A percentile compares a stretch with the other conserved stretches of the same genome.
These are phyloP conservation scores for Wickerhamiella vanderwaltii DNA, from an alignment of 805 yeast species.

Conservation along the genomic window DNA sequence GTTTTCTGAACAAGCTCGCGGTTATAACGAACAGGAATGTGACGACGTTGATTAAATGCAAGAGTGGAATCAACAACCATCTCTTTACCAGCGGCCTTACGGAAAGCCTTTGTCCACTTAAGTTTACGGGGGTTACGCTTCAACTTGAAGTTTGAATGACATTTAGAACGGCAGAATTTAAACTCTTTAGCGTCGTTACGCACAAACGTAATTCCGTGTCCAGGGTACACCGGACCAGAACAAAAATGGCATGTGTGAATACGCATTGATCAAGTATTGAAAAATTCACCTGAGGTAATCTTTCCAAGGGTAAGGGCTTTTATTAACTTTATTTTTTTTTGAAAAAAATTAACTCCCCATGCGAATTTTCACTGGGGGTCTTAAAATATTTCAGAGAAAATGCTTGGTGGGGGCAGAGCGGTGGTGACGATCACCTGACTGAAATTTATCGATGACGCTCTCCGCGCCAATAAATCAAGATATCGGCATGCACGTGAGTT, in stretches of 20 bases:
- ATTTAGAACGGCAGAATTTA: constrained; percentile 93
- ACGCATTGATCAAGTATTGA: constrained; percentile 24
- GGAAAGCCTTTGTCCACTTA: constrained; percentile 97
- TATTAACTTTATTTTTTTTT: no score
- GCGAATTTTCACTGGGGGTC: no score
- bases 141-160: constrained; percentile 94
- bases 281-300: constrained; percentile 2
- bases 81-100: constrained; percentile 98
- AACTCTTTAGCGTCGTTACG: constrained; percentile 97
- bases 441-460: no score
- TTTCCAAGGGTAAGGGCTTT: constrained; percentile 7
- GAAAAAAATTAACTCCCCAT: no score
- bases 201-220: constrained; percentile 94
- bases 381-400: no score
- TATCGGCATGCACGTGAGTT: no score
- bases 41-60: constrained; percentile 94
- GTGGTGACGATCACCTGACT: no score
- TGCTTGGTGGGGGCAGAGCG: no score
- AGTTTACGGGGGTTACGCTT: constrained; percentile 97
- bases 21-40: constrained; percentile 95
- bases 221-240: constrained; percentile 90
- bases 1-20: constrained; percentile 93
- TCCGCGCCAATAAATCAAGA: no score
- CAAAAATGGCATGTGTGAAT: constrained; percentile 78
- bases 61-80: constrained; percentile 93